Percentiles rank a stretch among this genome's conserved stretches.
Conservation (phyloP, 805 yeast species). For the Tanozyma kutaoensis region DNA sequence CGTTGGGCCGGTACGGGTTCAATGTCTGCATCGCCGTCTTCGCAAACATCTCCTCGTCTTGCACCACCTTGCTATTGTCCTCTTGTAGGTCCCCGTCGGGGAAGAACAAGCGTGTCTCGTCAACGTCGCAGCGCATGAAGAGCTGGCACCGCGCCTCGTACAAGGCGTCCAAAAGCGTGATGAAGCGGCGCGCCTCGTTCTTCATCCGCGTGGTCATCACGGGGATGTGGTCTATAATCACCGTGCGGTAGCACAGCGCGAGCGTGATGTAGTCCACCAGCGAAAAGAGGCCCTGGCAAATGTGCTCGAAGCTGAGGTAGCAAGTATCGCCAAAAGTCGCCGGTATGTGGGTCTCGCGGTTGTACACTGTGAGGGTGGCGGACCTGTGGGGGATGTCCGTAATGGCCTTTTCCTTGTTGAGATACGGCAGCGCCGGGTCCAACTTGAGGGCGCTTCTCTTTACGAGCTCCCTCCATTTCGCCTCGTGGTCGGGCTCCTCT, state of each 20-base stretch:
- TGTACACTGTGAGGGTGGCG: constrained; percentile 36
- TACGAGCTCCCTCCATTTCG: constrained; percentile 22
- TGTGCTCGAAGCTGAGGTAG: constrained; percentile 34
- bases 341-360: constrained; percentile 37
- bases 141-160: constrained; percentile 57
- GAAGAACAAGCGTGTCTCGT: constrained; percentile 44
- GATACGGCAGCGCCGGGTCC: constrained; percentile 1
- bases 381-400: constrained; percentile 8
- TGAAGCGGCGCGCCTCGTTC: constrained; percentile 57
- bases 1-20: constrained; percentile 60
- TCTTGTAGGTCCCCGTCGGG: constrained; percentile 30
- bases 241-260: constrained; percentile 43
- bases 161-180: constrained; percentile 53
- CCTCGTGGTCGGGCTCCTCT: constrained; percentile 8
- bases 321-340: constrained; percentile 24
- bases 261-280: constrained; percentile 61
- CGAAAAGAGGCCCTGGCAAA: constrained; percentile 45
- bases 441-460: constrained; percentile 7
- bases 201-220: constrained; percentile 40
- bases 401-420: no score
- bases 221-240: constrained; percentile 51
- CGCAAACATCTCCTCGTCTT: constrained; percentile 60
- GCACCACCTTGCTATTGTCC: constrained; percentile 29
- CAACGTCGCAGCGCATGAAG: constrained; percentile 35
- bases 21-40: constrained; percentile 44